Percentiles rank a stretch among this genome's conserved stretches.
Evolutionary conservation across 2,329 filamentous ascomycete species (phyloP).

Genomic region (Thyridium curvatum): DNA sequence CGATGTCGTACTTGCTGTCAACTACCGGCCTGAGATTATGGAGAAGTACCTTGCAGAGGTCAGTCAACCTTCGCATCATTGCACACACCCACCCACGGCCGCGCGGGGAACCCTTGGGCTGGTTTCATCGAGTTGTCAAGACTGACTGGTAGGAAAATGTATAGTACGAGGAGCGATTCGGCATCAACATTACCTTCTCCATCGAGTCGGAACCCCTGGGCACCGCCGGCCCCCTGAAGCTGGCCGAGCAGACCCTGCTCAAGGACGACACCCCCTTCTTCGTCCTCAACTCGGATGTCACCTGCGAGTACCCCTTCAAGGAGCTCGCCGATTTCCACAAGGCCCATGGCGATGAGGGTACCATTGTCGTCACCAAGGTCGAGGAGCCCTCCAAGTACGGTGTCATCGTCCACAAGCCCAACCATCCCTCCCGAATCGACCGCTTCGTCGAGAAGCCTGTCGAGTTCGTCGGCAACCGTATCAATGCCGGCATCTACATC

Average conservation of each 20-base stretch:
- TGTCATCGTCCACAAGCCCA: conserved; percentile 95
- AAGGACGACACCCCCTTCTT: conserved; percentile 97
- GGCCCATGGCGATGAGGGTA: conserved; percentile 87
- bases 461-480: conserved; percentile 96
- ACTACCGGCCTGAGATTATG: conserved; percentile 98
- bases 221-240: conserved; percentile 90
- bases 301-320: conserved; percentile 95
- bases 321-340: conserved; percentile 90
- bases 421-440: conserved; percentile 86
- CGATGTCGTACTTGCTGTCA: conserved; percentile 95
- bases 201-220: conserved; percentile 94
- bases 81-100: not conserved
- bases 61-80: conserved; percentile 23
- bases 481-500: conserved; percentile 98
- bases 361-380: conserved; percentile 97
- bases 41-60: conserved; percentile 88
- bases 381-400: conserved; percentile 99
- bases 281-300: conserved; percentile 96
- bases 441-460: conserved; percentile 99
- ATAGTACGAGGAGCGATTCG: conserved; percentile 85
- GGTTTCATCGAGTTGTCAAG: not conserved
- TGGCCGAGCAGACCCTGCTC: conserved; percentile 83
- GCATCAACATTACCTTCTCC: conserved; percentile 94
- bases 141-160: conserved; percentile 4
- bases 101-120: not conserved